phyloP scores from a whole-genome alignment of 805 yeast species.

The Wickerhamomyces rabaulensis region DNA sequence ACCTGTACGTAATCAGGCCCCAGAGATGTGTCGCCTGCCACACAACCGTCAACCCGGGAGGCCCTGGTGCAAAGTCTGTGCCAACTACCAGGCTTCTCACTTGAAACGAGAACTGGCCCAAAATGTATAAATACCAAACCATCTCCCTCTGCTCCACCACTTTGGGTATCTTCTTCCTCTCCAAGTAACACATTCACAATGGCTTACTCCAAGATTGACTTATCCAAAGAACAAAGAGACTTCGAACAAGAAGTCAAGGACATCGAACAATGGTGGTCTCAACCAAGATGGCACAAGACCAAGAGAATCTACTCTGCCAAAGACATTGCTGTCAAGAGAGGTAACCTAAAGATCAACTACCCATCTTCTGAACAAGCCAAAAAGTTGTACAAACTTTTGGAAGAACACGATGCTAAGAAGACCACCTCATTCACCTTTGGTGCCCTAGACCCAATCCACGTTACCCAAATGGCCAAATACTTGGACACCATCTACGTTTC shows the following conservation, averaged over 20 bases:
- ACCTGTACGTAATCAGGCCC: no score
- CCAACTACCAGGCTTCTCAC: neutral
- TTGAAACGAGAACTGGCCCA: neutral
- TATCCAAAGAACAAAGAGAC: slow-evolving; percentile 18
- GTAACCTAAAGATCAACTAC: slow-evolving; percentile 65
- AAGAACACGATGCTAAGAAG: slow-evolving; percentile 65
- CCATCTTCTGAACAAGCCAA: slow-evolving; percentile 79
- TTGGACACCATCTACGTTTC: slow-evolving; percentile 89
- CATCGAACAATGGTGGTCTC: slow-evolving; percentile 86
- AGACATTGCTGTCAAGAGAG: slow-evolving; percentile 87
- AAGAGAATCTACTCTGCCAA: slow-evolving; percentile 85
- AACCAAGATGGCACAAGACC: slow-evolving; percentile 87
- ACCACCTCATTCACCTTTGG: slow-evolving; percentile 89
- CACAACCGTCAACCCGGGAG: slow-evolving; percentile 2
- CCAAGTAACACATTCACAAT: neutral
- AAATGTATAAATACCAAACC: slow-evolving; percentile 1
- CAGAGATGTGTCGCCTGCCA: neutral
- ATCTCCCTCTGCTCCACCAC: neutral
- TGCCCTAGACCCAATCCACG: slow-evolving; percentile 93
- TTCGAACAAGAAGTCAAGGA: slow-evolving; percentile 52
- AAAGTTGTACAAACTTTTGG: slow-evolving; percentile 66
- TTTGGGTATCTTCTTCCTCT: neutral
- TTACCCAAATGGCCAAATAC: slow-evolving; percentile 94
- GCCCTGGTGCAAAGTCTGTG: neutral
- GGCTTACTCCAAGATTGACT: slow-evolving; percentile 12